Evolutionary conservation across 78 protist genomes (phyloP).

Genomic region (Blattamonas nauphoetae): DNA sequence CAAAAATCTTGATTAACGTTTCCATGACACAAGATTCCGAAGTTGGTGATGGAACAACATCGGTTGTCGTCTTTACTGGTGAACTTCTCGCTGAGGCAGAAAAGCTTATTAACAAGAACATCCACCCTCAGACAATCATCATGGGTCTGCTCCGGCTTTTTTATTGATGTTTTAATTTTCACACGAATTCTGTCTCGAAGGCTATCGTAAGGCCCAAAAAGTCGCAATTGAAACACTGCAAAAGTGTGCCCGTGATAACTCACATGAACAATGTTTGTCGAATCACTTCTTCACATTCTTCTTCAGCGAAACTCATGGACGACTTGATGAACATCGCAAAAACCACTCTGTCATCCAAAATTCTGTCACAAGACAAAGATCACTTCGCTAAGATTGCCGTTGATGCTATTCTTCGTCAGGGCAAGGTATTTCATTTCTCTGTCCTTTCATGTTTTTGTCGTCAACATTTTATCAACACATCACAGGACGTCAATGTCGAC

Average conservation of each 20-base stretch:
- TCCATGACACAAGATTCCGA: slow-evolving; percentile 90
- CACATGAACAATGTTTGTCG: not conserved
- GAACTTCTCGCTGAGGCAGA: slow-evolving; percentile 94
- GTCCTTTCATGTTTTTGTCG: not conserved
- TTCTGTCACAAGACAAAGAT: slow-evolving; percentile 60
- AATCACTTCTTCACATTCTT: not conserved
- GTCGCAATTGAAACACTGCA: slow-evolving; percentile 68
- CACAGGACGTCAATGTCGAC: slow-evolving; percentile 48
- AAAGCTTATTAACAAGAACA: slow-evolving; percentile 63
- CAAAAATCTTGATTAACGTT: slow-evolving; percentile 54
- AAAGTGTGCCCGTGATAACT: slow-evolving; percentile 40
- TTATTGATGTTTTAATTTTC: not conserved
- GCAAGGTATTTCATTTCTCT: not conserved
- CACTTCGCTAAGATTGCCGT: slow-evolving; percentile 85
- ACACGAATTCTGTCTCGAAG: slow-evolving; percentile 4
- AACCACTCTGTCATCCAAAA: slow-evolving; percentile 92
- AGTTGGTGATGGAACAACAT: slow-evolving; percentile 98
- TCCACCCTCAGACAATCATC: slow-evolving; percentile 94
- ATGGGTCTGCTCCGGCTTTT: slow-evolving; percentile 2
- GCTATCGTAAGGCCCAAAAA: slow-evolving; percentile 62
- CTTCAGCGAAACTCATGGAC: slow-evolving; percentile 51
- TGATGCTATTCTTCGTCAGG: slow-evolving; percentile 83
- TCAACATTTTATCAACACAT: no score
- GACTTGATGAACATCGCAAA: slow-evolving; percentile 85
- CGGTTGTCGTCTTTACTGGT: slow-evolving; percentile 88